Percentiles rank a stretch among this genome's conserved stretches.
Conservation (phyloP, 1,284 basidiomycete genomes). For the Puccinia horiana region DNA sequence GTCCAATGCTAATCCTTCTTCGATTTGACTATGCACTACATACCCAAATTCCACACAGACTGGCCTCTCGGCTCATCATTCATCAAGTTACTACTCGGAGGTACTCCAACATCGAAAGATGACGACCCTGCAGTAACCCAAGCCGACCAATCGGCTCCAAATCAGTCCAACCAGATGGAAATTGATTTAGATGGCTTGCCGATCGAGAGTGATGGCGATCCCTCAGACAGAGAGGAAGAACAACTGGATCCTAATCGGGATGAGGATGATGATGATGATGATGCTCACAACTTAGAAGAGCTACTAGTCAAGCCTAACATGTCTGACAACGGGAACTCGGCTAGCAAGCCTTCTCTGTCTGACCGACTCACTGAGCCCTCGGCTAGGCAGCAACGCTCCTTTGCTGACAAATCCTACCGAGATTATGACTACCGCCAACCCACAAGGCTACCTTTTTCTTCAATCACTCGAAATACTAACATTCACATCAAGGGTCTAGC, state of each 20-base stretch:
- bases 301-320: background rate
- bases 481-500: background rate
- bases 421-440: background rate
- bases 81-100: slow-evolving; percentile 3
- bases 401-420: background rate
- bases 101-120: background rate
- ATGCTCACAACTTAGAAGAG: background rate
- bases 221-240: background rate
- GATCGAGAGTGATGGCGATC: background rate
- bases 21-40: background rate
- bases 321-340: background rate
- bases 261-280: slow-evolving; percentile 19
- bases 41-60: background rate
- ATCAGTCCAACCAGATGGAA: background rate
- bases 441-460: background rate
- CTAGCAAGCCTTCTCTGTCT: slow-evolving; percentile 1
- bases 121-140: background rate
- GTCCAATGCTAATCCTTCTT: too few species aligned
- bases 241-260: background rate
- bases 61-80: slow-evolving; percentile 19
- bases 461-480: slow-evolving; percentile 10
- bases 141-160: background rate
- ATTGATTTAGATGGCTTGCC: slow-evolving; percentile 18
- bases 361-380: slow-evolving; percentile 13
- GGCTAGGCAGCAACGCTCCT: background rate